Evolutionary conservation across 1,284 basidiomycete genomes (phyloP).

Genomic region (Megacollybia platyphylla): DNA sequence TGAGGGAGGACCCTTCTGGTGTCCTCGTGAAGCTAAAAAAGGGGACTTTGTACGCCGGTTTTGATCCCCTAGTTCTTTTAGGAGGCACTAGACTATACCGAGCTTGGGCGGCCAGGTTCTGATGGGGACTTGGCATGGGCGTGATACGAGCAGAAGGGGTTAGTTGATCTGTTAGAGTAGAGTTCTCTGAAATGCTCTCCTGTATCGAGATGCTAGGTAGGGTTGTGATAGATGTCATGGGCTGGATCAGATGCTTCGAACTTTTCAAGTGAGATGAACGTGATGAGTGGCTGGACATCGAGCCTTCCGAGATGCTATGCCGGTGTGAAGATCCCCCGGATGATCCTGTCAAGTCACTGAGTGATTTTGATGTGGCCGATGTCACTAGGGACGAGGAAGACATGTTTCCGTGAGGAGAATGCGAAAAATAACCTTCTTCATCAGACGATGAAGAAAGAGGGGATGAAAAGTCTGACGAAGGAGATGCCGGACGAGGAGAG

Average conservation of each 20-base stretch:
- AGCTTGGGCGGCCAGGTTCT: too few species aligned
- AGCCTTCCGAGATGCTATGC: not conserved
- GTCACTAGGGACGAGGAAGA: constrained; percentile 20
- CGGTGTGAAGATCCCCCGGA: not conserved
- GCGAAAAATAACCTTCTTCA: constrained; percentile 42
- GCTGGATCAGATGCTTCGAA: constrained; percentile 7
- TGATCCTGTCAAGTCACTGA: constrained; percentile 23
- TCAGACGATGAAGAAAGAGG: constrained; percentile 15
- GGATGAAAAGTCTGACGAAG: constrained; percentile 7
- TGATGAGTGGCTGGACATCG: constrained; percentile 1
- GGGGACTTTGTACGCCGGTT: constrained; percentile 22
- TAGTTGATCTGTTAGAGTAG: too few species aligned
- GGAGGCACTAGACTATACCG: too few species aligned
- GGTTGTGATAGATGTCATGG: constrained; percentile 6
- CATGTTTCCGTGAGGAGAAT: constrained; percentile 25
- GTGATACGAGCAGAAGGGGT: too few species aligned
- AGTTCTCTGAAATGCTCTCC: too few species aligned
- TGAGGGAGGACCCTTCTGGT: constrained; percentile 60
- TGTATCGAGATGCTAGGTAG: not conserved
- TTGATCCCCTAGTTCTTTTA: not conserved
- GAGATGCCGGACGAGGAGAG: not conserved
- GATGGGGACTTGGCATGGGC: too few species aligned
- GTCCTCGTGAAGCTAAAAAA: constrained; percentile 72
- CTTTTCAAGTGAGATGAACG: constrained; percentile 4
- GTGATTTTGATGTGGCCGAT: constrained; percentile 22